phyloP scores from a whole-genome alignment of 164 flowering plant species.

The Nymphaea colorata region DNA sequence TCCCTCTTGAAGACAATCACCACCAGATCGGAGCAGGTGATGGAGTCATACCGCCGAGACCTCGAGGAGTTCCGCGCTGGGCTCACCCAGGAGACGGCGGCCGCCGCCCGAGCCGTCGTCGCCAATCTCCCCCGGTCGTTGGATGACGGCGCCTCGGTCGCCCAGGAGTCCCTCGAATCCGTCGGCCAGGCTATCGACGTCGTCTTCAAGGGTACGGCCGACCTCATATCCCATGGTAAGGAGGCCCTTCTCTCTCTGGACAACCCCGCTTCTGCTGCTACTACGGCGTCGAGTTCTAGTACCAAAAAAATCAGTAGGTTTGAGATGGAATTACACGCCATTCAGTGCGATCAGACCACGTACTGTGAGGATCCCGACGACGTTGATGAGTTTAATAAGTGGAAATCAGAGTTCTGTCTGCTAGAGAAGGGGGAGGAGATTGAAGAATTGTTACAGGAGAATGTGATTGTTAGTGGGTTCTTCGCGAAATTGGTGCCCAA shows the following conservation, averaged over 20 bases:
- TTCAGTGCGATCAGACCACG: conserved; percentile 41
- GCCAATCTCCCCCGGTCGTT: conserved; percentile 55
- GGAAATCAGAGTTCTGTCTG: conserved; percentile 56
- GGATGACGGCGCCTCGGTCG: conserved; percentile 61
- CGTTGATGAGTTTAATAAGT: conserved; percentile 34
- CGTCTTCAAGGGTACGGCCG: conserved; percentile 55
- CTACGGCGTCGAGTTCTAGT: background rate
- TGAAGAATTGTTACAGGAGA: conserved; percentile 30
- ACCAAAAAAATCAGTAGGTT: conserved; percentile 37
- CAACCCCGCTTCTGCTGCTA: background rate
- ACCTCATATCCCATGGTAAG: conserved; percentile 50
- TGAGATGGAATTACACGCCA: conserved; percentile 34
- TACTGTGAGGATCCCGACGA: conserved; percentile 59
- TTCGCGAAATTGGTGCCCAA: conserved; percentile 47
- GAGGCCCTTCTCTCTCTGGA: conserved; percentile 18
- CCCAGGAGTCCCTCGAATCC: conserved; percentile 65
- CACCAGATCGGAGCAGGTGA: conserved; percentile 53
- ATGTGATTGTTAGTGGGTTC: conserved; percentile 32
- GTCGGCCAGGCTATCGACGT: conserved; percentile 76
- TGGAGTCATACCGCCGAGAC: conserved; percentile 60
- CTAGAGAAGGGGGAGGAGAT: conserved; percentile 48
- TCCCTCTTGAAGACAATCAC: conserved; percentile 49
- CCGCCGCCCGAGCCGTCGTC: conserved; percentile 49
- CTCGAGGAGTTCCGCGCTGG: conserved; percentile 68
- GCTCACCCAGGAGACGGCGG: conserved; percentile 51